Evolutionary conservation across 2,329 filamentous ascomycete genomes (phyloP).

Genomic region (Microdochium nivale): DNA sequence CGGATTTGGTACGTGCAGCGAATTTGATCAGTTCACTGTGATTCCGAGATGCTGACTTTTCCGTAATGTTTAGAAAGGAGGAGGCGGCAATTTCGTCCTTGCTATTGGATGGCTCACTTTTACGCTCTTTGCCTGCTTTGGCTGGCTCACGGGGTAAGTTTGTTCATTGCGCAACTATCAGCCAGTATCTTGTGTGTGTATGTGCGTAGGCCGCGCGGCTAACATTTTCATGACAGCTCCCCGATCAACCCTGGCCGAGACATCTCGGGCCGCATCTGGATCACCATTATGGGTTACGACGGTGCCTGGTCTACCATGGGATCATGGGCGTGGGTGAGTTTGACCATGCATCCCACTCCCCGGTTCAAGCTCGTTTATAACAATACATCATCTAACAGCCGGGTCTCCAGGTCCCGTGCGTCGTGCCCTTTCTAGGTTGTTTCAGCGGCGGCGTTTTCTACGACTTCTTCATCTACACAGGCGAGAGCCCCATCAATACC

Average conservation of each 20-base stretch:
- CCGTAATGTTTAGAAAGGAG: constrained; percentile 31
- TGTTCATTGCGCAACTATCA: neutral
- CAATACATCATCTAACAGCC: neutral
- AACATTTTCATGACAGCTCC: neutral
- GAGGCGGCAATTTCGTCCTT: constrained; percentile 47
- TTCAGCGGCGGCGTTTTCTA: constrained; percentile 58
- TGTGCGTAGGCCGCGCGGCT: no score
- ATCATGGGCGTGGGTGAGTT: constrained; percentile 64
- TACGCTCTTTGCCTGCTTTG: constrained; percentile 64
- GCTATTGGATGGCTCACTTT: constrained; percentile 66
- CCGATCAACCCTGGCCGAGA: constrained; percentile 65
- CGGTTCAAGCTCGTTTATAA: neutral
- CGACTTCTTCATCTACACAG: constrained; percentile 60
- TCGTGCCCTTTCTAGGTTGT: constrained; percentile 59
- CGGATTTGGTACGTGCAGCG: constrained; percentile 2
- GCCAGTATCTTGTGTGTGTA: no score
- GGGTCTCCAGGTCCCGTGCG: constrained; percentile 53
- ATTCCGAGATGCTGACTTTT: no score
- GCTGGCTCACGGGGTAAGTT: constrained; percentile 67
- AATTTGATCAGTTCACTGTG: neutral
- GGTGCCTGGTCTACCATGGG: constrained; percentile 56
- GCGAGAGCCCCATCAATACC: constrained; percentile 61
- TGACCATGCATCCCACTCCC: neutral
- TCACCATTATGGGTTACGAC: constrained; percentile 61
- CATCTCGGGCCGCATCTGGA: constrained; percentile 59